Base-by-base conservation (phyloP, 768 basidiomycete species). In the Epithele typhae region DNA sequence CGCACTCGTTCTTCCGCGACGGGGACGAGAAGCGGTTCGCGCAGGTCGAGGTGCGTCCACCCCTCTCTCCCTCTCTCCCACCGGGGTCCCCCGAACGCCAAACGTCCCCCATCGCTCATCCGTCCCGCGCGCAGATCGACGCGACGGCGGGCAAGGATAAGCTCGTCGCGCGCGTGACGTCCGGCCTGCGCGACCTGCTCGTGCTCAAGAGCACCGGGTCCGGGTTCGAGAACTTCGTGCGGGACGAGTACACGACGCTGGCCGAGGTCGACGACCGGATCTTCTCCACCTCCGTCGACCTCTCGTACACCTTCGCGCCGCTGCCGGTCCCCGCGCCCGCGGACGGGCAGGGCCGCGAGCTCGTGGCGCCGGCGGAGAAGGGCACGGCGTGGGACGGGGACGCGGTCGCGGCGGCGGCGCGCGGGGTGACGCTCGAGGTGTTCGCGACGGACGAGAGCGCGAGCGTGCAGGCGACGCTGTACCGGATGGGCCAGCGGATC, bases 381-480 rank as follows among this genome's bases (percentile, higher is more conserved):
- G 82, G 83, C 1, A 67, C 71, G 17, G 68, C 80, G 3, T 86
- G 83, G 79, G 82, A 85, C 49, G 73, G 70, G 25, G 70, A 73
- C 1, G 73, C 77, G 6, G 72, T 84, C 2, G 70, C 67, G 6
- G 62, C 67, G 8, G 65, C 60, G 9, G 87, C 82, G 32, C 76
- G 82, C 45, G 64, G 67, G 35, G 72, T 77, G 1, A 94, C 92
- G 19, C 67, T 97, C 30, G 81, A 92, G 49, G 67, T 82, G 1
- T 97, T 97, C 61, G 91, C 92, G 3, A 66, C 70, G 25, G 92
- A 98, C 56, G 85, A 94, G 58, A 92, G 90, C 59, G 92, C 89
- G 8, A 91, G 88, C 54, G 92, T 96, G 2, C 92, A 93, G 88
- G 94, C 94, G 8, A 96, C 93, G 22, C 69, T 95, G 41, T 94